Base-by-base conservation (phyloP, 768 basidiomycete species). In the Podaxis sp. region DNA sequence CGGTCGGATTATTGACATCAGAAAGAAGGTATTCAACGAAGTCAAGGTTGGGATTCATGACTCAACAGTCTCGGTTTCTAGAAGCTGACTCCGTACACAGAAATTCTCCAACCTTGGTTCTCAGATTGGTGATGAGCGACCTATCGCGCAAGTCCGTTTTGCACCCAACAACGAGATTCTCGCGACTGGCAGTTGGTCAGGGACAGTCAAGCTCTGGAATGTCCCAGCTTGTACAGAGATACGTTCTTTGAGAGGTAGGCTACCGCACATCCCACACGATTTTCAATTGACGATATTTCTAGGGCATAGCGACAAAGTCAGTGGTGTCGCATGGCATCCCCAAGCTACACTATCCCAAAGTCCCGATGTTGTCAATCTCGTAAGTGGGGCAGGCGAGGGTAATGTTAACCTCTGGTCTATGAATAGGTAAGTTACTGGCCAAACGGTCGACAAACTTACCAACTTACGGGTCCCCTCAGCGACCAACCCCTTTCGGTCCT, bases 271-370 rank as follows among this genome's bases (percentile, higher is more conserved):
- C 13, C 52, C 13, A 17, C 17, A 28, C 48, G 52, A 64, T 61
- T 62, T 66, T 51, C 69, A 55, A 58, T 49, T 58, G 37, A 11
- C 48, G n/a, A 48, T 58, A 15, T 57, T 57, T 57, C 5, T 66
- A 93, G 94, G 93, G 6, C 96, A 98, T 69, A 84, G 80, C 40
- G 96, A 99, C 70, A 88, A 91, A 56, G 88, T 99, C 30, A 95
- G 97, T 55, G 97, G 97, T 20, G 89, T 98, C 50, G 95, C 96
- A 41, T 99, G 97, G 97, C 96, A 99, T 79, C 97, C 97, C 0
- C 79, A 88, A 69, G 96, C 96, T 17, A 97, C 96, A 0, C 70
- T 96, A 13, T 74, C 88, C 54, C 86, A 89, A 73, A 72, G 80
- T 58, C 75, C 84, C 71, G 78, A 85, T 65, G 58, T 81, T 0